Evolutionary conservation across 257 asterid genomes (phyloP), one percentile per base, ranked within the genome.

Genomic region (Lycium barbarum): DNA sequence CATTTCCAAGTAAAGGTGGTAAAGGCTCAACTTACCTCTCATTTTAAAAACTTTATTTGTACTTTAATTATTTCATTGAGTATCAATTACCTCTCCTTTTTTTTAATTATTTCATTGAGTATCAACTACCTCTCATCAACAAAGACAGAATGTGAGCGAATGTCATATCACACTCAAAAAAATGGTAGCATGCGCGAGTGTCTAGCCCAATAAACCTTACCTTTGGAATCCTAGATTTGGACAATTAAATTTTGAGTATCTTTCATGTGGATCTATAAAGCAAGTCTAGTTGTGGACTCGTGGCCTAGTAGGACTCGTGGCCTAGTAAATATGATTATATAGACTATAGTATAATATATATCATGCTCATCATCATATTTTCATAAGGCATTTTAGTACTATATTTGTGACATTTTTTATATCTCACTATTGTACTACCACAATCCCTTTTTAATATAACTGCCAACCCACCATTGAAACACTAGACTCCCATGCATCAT

Each of bases 221-320:
- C 49, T 54, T 88, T 36, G 33, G 84, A 45, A 84, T 58, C 73
- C 62, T 58, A 76, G 71, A 79, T 55, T 74, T 74, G 38, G 22
- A 49, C 62, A 74, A 49, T 47, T 49, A 47, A 6, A 59, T 72
- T 33, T 61, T 40, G 83, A 62, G 86, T 63, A 89, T 89, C 88
- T 90, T 87, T 88, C 90, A 83, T 89, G 93, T 86, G 83, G 85
- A 35, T 90, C 90, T 89, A 91, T 45, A 88, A 88, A 87, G 89
- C 85, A 84, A 70, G 76, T 65, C 73, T 49, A 70, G 88, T 88
- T 80, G 79, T 87, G 71, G 88, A 53, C 84, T 85, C 68, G 20
- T 47, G 57, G 70, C 33, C 43, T 61, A 7, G 20, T 84, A 61
- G 86, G 88, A 53, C 84, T 85, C 68, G 20, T 47, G 57, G 70